Evolutionary conservation across 2,329 filamentous ascomycete species (phyloP).

Genomic region (Ceratocystiopsis brevicomis): DNA sequence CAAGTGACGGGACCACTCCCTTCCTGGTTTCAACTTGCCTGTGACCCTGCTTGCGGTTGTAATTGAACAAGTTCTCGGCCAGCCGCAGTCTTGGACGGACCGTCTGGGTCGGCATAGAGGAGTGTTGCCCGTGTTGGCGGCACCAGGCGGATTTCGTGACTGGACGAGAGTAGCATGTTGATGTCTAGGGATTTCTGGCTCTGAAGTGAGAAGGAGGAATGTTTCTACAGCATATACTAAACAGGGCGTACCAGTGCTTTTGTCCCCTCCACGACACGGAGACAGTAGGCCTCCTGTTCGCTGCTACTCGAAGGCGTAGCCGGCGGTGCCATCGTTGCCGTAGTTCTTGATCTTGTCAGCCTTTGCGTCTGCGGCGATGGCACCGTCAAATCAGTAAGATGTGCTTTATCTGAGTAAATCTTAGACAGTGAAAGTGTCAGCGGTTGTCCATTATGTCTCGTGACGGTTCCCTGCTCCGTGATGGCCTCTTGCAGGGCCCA

Average conservation of each 20-base stretch:
- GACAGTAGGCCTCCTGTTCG: not conserved
- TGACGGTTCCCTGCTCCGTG: conserved; percentile 4
- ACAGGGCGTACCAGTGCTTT: conserved; percentile 1
- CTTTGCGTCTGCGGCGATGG: too few relatives aligned
- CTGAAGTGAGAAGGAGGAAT: not conserved
- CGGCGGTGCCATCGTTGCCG: too few relatives aligned
- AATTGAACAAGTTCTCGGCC: not conserved
- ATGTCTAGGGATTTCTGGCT: conserved; percentile 2
- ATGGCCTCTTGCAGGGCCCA: conserved; percentile 9
- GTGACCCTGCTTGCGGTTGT: not conserved
- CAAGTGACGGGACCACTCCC: not conserved
- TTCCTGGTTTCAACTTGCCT: not conserved
- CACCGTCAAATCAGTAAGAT: too few relatives aligned
- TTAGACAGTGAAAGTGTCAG: not conserved
- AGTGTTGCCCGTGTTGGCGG: conserved; percentile 7
- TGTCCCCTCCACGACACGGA: not conserved
- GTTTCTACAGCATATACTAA: too few relatives aligned
- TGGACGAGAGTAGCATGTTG: not conserved
- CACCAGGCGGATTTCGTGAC: conserved; percentile 7
- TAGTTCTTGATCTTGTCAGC: too few relatives aligned
- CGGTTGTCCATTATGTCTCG: not conserved
- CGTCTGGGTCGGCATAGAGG: conserved; percentile 2
- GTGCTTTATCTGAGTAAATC: too few relatives aligned
- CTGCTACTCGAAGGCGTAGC: not conserved
- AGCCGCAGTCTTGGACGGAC: not conserved